Conservation (phyloP, 345 rosid species). For the Raphanus raphanistrum region DNA sequence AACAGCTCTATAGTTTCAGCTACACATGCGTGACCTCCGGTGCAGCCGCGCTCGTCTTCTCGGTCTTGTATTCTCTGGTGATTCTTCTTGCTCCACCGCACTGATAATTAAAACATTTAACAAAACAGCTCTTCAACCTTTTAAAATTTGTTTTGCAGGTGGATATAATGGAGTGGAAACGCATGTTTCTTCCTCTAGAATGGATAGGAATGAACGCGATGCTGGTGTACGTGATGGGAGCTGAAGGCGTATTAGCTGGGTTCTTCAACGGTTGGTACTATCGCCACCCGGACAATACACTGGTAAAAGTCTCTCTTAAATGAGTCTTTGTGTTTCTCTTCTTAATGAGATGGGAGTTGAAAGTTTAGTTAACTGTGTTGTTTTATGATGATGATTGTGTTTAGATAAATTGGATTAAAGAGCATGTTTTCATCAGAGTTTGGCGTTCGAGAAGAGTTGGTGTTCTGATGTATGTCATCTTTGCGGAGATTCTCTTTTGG, state of each 20-base stretch:
- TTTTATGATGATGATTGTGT: background rate
- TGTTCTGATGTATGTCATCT: slow-evolving; percentile 64
- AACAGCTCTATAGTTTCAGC: slow-evolving; percentile 80
- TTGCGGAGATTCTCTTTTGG: slow-evolving; percentile 80
- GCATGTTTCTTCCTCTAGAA: slow-evolving; percentile 57
- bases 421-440: slow-evolving; percentile 58
- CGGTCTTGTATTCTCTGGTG: slow-evolving; percentile 67
- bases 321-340: no score
- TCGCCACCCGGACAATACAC: slow-evolving; percentile 59
- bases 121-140: no score
- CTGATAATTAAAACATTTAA: background rate
- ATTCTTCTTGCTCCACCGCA: background rate
- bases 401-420: slow-evolving; percentile 68
- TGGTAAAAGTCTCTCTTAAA: slow-evolving; percentile 44
- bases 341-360: background rate
- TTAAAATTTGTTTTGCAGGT: slow-evolving; percentile 38
- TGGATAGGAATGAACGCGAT: slow-evolving; percentile 98
- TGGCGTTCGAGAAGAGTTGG: slow-evolving; percentile 69
- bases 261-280: slow-evolving; percentile 91
- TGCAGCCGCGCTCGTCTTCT: slow-evolving; percentile 75
- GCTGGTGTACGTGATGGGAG: slow-evolving; percentile 97
- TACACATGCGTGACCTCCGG: slow-evolving; percentile 85
- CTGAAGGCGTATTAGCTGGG: slow-evolving; percentile 83
- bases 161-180: slow-evolving; percentile 53
- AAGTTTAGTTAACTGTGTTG: background rate